Evolutionary conservation across 2,329 filamentous ascomycete genomes (phyloP).

Genomic region (Davidsoniella virescens): DNA sequence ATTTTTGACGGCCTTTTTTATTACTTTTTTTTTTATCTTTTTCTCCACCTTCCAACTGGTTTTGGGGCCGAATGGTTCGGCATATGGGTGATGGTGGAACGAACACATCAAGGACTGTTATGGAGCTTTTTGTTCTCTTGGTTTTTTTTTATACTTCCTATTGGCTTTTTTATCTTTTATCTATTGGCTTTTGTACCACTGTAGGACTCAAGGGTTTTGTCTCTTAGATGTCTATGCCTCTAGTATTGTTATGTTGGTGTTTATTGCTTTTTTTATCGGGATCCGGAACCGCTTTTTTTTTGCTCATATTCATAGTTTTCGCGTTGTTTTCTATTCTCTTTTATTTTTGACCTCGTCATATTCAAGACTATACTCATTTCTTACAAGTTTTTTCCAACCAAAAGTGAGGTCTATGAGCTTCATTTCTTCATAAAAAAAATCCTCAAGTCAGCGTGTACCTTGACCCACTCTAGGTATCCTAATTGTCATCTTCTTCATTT

Average conservation of each 20-base stretch:
- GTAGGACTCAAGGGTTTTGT: background rate
- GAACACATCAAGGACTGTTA: background rate
- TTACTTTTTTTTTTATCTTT: constrained; percentile 1
- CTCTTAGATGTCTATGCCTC: background rate
- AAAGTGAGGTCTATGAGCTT: too few species aligned
- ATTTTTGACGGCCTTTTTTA: background rate
- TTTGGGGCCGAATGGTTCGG: constrained; percentile 3
- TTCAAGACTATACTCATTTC: too few species aligned
- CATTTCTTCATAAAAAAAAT: too few species aligned
- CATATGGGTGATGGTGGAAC: background rate
- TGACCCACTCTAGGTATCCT: too few species aligned
- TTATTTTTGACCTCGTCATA: too few species aligned
- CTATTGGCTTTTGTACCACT: background rate
- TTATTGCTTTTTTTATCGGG: constrained; percentile 4
- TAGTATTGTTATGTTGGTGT: background rate
- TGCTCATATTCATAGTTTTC: too few species aligned
- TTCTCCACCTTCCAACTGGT: background rate
- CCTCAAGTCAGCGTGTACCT: too few species aligned
- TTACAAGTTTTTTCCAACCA: too few species aligned
- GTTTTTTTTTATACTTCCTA: background rate
- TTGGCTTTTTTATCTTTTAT: background rate
- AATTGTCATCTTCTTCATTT: too few species aligned
- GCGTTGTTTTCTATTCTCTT: too few species aligned
- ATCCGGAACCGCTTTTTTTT: constrained; percentile 11
- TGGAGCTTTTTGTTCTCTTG: background rate